Base-by-base conservation (phyloP, 768 basidiomycete species). In the Gloeostereum incarnatum region DNA sequence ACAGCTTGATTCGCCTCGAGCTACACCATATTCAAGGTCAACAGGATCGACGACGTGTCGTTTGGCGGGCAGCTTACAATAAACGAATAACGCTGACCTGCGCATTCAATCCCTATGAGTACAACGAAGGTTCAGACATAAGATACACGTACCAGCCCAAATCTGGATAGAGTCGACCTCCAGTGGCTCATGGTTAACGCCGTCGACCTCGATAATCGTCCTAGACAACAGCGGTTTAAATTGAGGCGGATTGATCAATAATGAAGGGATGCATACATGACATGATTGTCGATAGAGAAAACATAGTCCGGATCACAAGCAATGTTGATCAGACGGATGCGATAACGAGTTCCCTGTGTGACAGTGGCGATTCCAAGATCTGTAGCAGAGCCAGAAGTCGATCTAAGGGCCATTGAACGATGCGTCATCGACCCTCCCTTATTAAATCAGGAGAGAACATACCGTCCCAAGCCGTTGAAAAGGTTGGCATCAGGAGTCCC, bases 1-100 rank as follows among this genome's bases (percentile, higher is more conserved):
- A 67, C 53, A 6, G 55, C 46, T 41, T 68, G 57, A 45, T 62
- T 58, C 5, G 70, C 68, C 1, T 57, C 54, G 11, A 73, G 46
- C 44, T 45, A n/a, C n/a, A n/a, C n/a, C n/a, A n/a, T n/a, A 34
- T n/a, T n/a, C 17, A 33, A 17, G 18, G 9, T 30, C 17, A 10
- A 27, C 11, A 20, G 14, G 11, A n/a, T n/a, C n/a, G n/a, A n/a
- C n/a, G n/a, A n/a, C n/a, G n/a, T n/a, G n/a, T n/a, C n/a, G n/a
- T n/a, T n/a, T n/a, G n/a, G n/a, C 11, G 4, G 13, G 21, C 31
- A 5, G 58, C 49, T 40, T 23, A 55, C 38, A 14, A 64, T 48
- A 20, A 58, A 50, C 0, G 63, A 64, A 41, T 65, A 66, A 2
- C 63, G 55, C 37, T 65, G 63, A 9, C 58, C 62, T 44, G 46